Base-by-base conservation (phyloP, 805 yeast species). In the Saturnispora gosingensis region DNA sequence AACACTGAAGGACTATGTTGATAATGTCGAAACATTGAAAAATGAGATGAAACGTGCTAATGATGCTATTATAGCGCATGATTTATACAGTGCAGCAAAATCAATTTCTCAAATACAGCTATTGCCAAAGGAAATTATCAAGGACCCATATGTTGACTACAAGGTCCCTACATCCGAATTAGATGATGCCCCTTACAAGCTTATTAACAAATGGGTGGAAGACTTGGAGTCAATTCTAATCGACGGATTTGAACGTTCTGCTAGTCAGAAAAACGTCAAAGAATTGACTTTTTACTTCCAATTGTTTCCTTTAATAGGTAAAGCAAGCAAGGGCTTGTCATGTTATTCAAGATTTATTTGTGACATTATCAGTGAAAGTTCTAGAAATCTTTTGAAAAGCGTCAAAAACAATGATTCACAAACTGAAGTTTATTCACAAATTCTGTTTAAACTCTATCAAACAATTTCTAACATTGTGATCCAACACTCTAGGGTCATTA, bases 301-400 rank as follows among this genome's bases (percentile, higher is more conserved):
- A 59, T 70, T 89, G 58, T 91, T 93, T 64, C 99, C 99, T 10
- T 71, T 90, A 50, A 82, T 93, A 40, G 87, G 87, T 7, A 78
- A 83, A 61, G 78, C 80, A 52, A 76, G 76, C 22, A 66, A 76
- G 16, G 99, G 99, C 0, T 68, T 93, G 43, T 79, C 78, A 40
- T 81, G 88, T 56, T 93, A 93, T 66, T 85, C 97, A 16, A 80
- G 76, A 60, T 93, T 91, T 65, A 85, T 93, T 44, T 86, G 96
- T 64, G 80, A 82, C 53, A 85, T 90, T 50, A 83, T 93, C 34
- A 83, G 89, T 18, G 82, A 83, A 28, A 88, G 90, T 54, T 80
- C 88, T 53, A 78, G 95, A 53, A 72, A 74, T 39, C 72, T 89
- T 52, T 74, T 89, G 48, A 76, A 77, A 15, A 71, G 69, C 34